A percentile compares a stretch with the other conserved stretches of the same genome.
These are phyloP conservation scores for Penicillium cosmopolitanum DNA, from an alignment of 495 filamentous ascomycete genomes.

Conservation along the genomic window DNA sequence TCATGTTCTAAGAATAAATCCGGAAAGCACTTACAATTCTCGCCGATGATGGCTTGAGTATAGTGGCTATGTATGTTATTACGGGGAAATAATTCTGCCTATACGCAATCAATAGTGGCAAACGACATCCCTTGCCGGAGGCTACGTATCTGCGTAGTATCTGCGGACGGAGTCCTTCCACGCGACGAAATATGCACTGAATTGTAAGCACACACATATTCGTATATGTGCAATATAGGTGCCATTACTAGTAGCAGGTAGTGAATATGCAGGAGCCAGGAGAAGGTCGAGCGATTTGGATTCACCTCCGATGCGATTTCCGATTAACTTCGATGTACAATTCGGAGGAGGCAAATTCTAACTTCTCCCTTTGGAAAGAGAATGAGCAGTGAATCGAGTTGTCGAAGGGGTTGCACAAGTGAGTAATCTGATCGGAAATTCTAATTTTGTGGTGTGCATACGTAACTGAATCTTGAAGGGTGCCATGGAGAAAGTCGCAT, in stretches of 20 bases:
- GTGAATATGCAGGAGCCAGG: slow-evolving; percentile 4
- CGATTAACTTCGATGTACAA: not conserved
- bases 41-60: not conserved
- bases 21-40: not conserved
- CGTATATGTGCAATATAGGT: not conserved
- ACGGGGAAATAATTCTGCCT: slow-evolving; percentile 4
- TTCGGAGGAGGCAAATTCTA: not conserved
- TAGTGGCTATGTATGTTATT: not conserved
- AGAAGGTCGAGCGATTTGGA: not conserved
- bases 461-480: not conserved
- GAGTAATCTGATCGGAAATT: not conserved
- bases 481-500: not conserved
- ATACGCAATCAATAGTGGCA: slow-evolving; percentile 7
- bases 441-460: not conserved
- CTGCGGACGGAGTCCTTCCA: slow-evolving; percentile 3
- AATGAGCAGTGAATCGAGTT: not conserved
- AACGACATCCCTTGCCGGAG: slow-evolving; percentile 3
- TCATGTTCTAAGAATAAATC: slow-evolving; percentile 3
- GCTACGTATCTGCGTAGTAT: slow-evolving; percentile 4
- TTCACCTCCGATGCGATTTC: not conserved
- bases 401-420: not conserved
- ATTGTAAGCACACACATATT: not conserved
- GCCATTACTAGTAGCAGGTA: not conserved
- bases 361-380: not conserved
- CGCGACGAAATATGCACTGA: slow-evolving; percentile 3